Evolutionary conservation across 371 early-diverging fungal species (phyloP), one percentile per base, ranked within the genome.

Genomic region (Funneliformis caledonium): DNA sequence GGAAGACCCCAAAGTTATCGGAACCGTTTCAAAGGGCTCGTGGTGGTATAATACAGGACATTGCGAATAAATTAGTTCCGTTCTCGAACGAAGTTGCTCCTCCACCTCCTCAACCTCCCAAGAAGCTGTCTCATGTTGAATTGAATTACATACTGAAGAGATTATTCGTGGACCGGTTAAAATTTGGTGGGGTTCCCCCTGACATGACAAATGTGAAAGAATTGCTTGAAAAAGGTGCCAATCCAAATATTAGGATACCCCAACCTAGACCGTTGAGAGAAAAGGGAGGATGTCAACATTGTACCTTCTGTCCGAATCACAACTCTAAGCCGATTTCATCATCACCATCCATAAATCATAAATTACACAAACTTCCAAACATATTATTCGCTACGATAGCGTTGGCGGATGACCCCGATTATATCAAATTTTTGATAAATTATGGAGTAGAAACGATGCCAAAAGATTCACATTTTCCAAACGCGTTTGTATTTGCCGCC

Each of bases 1-100:
- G 91, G 67, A 92, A 93, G 82, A 92, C 95, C 59, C 93, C 93
- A 0, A 87, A 88, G 61, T 85, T 91, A 72, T 78, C 88, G 12
- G 76, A 86, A 8, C 91, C 90, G 4, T 91, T 89, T 76, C 83
- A 79, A 48, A 84, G 88, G 75, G 91, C 89, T 19, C 85, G 90
- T 45, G 70, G 70, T 45, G 70, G 43, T 43, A 69, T 69, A 7
- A 16, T 69, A 45, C 70, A n/a, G 9, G 70, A 69, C n/a, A 43
- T 69, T n/a, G 70, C 45, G 19, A 69, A n/a, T 11, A 43, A 43
- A 47, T 43, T 37, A 2, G 26, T 69, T 2, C 22, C 47, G 19
- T 22, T 2, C 19, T 19, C 14, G 2, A 16, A 19, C 19, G 8
- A 19, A n/a, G 22, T 22, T 43, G 14, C 19, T 16, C 19, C 19